Base-by-base conservation (phyloP, 371 early-diverging fungal genomes). In the Mucor mucedo region DNA sequence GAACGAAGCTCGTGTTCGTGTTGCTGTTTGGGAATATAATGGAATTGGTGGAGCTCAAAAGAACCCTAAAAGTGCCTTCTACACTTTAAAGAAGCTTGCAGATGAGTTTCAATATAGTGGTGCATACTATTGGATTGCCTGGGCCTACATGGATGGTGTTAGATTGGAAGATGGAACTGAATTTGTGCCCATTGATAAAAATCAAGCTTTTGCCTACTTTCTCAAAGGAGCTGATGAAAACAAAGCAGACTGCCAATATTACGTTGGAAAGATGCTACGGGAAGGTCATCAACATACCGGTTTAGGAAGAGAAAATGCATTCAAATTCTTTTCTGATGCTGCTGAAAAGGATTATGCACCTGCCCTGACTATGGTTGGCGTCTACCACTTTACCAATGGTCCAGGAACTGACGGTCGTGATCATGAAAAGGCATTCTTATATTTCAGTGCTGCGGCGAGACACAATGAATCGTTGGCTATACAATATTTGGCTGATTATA, bases 401-500 rank as follows among this genome's bases (percentile, higher is more conserved):
- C 29, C 56, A 50, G 63, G 49, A 11, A 44, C 48, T 28, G 28
- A 28, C 0, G 55, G 53, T 1, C 33, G 50, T 32, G 48, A 69
- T 49, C 10, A 32, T 7, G 55, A 61, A 3, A 52, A 35, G n/a
- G 70, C 70, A 0, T 69, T 69, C 21, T 29, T 47, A 0, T 65
- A 54, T n/a, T 69, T 69, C 35, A 58, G 52, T 14, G 45, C 33
- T 2, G 70, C 70, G 1, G 70, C 70, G 27, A 65, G 48, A 13
- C 50, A 58, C 11, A 61, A 65, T 5, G 58, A 69, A 5, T 44
- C 65, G 2, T 40, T 61, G 0, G 70, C 70, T 7, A 65, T 65
- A 3, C 62, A 61, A 11, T 69, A 69, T 40, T 48, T 69, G 49
- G 70, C 70, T 38, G 61, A 69, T 27, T 69, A 65, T 29, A 52